A percentile compares a stretch with the other conserved stretches of the same genome.
Evolutionary conservation across 257 asterid genomes (phyloP).

Genomic region (Solanum chiquidenum): DNA sequence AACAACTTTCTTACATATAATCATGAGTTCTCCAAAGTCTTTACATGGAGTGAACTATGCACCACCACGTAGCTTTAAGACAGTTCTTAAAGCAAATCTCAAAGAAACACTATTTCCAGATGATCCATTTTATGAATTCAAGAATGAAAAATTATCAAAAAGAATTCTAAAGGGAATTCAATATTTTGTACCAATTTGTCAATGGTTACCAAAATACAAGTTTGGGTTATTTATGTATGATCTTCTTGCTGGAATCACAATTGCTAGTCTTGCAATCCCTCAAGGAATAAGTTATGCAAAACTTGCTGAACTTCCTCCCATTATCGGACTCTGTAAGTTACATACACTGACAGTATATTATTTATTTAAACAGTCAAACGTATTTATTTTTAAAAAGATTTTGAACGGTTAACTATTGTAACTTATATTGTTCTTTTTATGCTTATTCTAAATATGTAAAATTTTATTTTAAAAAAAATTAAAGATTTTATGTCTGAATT

Average conservation of each 20-base stretch:
- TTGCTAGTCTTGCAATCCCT: slow-evolving; percentile 82
- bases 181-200: slow-evolving; percentile 49
- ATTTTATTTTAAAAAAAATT: too few relatives aligned
- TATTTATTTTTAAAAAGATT: too few relatives aligned
- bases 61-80: slow-evolving; percentile 36
- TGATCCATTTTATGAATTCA: slow-evolving; percentile 58
- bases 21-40: neutral
- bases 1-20: too few relatives aligned
- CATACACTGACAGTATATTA: neutral
- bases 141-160: slow-evolving; percentile 11
- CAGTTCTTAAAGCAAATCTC: slow-evolving; percentile 20
- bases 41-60: slow-evolving; percentile 30
- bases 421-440: neutral
- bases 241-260: slow-evolving; percentile 80
- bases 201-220: slow-evolving; percentile 55
- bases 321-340: slow-evolving; percentile 73
- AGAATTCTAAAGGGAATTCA: slow-evolving; percentile 18
- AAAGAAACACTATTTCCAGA: slow-evolving; percentile 66
- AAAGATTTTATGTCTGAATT: too few relatives aligned
- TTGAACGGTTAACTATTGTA: neutral
- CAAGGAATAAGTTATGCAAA: slow-evolving; percentile 85
- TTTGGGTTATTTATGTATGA: slow-evolving; percentile 42
- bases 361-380: neutral
- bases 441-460: neutral
- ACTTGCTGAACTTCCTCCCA: slow-evolving; percentile 66